Conservation (phyloP, 768 basidiomycete genomes). For the Rhodosporidiobolus odoratus region DNA sequence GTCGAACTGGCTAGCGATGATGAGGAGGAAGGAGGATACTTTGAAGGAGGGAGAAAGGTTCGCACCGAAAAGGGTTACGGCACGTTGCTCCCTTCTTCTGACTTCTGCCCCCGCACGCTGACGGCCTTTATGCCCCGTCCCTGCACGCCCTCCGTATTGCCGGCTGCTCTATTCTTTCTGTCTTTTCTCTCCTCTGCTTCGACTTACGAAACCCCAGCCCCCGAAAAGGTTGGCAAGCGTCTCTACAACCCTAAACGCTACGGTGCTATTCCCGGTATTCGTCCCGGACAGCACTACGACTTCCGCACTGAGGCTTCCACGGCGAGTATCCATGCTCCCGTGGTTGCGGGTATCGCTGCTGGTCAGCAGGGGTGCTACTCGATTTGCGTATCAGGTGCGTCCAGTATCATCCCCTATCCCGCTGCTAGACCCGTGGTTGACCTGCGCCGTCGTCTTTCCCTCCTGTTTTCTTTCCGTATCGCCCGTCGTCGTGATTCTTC, state of each 20-base stretch:
- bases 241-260: slow-evolving; percentile 55
- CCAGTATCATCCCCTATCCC: not conserved
- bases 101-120: not conserved
- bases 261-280: slow-evolving; percentile 71
- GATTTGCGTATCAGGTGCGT: slow-evolving; percentile 73
- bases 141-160: too few species aligned
- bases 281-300: slow-evolving; percentile 80
- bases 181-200: not conserved
- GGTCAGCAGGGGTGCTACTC: slow-evolving; percentile 69
- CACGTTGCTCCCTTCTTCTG: not conserved
- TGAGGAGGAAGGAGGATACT: not conserved
- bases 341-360: slow-evolving; percentile 74
- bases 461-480: not conserved
- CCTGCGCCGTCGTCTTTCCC: too few species aligned
- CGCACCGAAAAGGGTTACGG: not conserved
- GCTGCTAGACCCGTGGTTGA: too few species aligned
- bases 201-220: not conserved
- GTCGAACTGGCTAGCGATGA: not conserved
- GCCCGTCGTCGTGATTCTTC: not conserved
- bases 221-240: not conserved
- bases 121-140: too few species aligned
- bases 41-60: slow-evolving; percentile 1
- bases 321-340: slow-evolving; percentile 55
- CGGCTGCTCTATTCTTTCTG: not conserved
- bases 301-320: slow-evolving; percentile 15